Evolutionary conservation across 257 asterid genomes (phyloP).

Genomic region (Fraxinus americana): DNA sequence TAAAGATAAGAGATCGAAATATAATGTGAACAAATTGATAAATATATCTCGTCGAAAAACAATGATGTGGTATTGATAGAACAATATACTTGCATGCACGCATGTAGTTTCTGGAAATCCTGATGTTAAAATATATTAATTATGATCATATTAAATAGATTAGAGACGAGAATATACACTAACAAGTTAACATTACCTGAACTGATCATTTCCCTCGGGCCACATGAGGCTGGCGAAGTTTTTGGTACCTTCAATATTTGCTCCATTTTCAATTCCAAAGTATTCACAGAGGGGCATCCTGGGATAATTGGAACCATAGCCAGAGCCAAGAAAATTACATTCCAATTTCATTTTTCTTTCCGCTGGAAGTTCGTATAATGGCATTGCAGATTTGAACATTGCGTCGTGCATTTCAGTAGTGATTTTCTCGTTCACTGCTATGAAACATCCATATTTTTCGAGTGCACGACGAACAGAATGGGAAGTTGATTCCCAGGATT

Average conservation of each 20-base stretch:
- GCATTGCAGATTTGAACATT: constrained; percentile 18
- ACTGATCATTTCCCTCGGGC: constrained; percentile 34
- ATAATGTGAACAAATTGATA: too few species aligned
- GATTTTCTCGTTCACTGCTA: constrained; percentile 19
- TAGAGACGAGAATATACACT: background rate
- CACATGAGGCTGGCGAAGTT: constrained; percentile 41
- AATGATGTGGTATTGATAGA: background rate
- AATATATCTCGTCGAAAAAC: too few species aligned
- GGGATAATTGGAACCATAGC: constrained; percentile 34
- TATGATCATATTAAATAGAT: background rate
- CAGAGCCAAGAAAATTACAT: constrained; percentile 30
- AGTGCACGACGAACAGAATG: constrained; percentile 40
- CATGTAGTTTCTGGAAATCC: too few species aligned
- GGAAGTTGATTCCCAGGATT: constrained; percentile 36
- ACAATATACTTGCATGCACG: too few species aligned
- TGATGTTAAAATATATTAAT: too few species aligned
- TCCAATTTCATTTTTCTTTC: constrained; percentile 35
- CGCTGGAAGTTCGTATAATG: constrained; percentile 31
- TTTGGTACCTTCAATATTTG: constrained; percentile 10
- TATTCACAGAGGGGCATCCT: constrained; percentile 45
- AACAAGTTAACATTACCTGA: constrained; percentile 29
- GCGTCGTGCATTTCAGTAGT: constrained; percentile 23
- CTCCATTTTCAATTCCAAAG: constrained; percentile 39
- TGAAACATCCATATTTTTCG: constrained; percentile 45
- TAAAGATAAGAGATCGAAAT: too few species aligned